These are phyloP conservation scores for Phalaenopsis aphrodite DNA, from an alignment of 106 monocot species.

Conservation along the genomic window DNA sequence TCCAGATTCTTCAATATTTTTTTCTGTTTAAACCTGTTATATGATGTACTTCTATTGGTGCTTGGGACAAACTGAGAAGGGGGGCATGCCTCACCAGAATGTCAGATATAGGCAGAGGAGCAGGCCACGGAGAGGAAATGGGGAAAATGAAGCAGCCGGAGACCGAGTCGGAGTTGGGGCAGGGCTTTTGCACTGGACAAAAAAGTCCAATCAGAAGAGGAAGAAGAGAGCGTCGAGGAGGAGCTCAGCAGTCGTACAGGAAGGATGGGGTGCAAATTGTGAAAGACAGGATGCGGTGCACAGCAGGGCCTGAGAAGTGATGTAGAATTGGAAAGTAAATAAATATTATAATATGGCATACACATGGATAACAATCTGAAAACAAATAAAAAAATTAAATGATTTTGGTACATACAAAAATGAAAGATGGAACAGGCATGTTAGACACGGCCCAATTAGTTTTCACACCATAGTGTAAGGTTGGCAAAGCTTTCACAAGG, in stretches of 20 bases:
- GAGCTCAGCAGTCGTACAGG: neutral
- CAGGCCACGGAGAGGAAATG: neutral
- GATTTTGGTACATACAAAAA: neutral
- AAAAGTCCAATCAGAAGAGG: conserved; percentile 5
- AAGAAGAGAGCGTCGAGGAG: neutral
- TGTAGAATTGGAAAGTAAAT: neutral
- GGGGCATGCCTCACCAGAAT: conserved; percentile 1
- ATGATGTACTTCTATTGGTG: neutral
- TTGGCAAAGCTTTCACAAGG: neutral
- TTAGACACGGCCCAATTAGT: neutral
- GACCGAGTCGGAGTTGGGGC: neutral
- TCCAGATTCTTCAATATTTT: neutral
- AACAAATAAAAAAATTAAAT: neutral
- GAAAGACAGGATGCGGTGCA: neutral
- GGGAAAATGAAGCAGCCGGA: neutral
- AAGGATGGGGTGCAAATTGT: neutral
- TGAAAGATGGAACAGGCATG: neutral
- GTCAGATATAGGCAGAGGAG: neutral
- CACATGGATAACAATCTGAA: neutral
- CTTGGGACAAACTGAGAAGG: neutral
- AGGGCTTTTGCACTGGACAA: neutral
- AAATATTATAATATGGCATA: neutral
- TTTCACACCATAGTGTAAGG: neutral
- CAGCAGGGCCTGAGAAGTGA: conserved; percentile 4
- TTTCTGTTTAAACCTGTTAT: neutral